Evolutionary conservation across 305 asterid genomes (phyloP).

Genomic region (Stenogyne calaminthoides): DNA sequence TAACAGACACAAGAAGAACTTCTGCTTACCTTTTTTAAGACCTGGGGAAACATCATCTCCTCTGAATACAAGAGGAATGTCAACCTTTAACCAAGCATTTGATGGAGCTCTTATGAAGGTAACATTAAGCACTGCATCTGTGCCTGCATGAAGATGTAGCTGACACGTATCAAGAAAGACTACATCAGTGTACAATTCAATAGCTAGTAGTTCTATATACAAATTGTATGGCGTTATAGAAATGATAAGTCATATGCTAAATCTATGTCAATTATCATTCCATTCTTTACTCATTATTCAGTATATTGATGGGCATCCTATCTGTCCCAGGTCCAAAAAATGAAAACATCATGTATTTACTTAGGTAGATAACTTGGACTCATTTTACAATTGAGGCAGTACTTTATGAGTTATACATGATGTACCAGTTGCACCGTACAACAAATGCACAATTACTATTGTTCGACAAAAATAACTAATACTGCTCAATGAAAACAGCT

Average conservation of each 20-base stretch:
- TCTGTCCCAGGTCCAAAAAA: background rate
- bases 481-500: too few relatives aligned
- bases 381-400: background rate
- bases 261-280: background rate
- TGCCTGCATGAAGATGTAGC: constrained; percentile 88
- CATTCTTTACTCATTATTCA: background rate
- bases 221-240: background rate
- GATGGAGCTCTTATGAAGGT: constrained; percentile 94
- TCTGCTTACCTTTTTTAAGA: constrained; percentile 70
- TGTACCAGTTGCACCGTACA: too few relatives aligned
- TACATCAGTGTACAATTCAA: constrained; percentile 28
- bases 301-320: background rate
- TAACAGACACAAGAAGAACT: background rate
- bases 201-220: background rate
- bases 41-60: constrained; percentile 97
- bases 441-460: too few relatives aligned
- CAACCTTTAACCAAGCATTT: constrained; percentile 79
- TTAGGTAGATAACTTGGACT: background rate
- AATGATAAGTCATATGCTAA: background rate
- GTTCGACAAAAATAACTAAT: too few relatives aligned
- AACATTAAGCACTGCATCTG: constrained; percentile 80
- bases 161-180: constrained; percentile 46
- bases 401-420: background rate
- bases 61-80: constrained; percentile 76
- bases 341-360: constrained; percentile 1